These are phyloP conservation scores for Hirsutella thompsonii DNA, from an alignment of 2,329 filamentous ascomycete species.

Conservation along the genomic window DNA sequence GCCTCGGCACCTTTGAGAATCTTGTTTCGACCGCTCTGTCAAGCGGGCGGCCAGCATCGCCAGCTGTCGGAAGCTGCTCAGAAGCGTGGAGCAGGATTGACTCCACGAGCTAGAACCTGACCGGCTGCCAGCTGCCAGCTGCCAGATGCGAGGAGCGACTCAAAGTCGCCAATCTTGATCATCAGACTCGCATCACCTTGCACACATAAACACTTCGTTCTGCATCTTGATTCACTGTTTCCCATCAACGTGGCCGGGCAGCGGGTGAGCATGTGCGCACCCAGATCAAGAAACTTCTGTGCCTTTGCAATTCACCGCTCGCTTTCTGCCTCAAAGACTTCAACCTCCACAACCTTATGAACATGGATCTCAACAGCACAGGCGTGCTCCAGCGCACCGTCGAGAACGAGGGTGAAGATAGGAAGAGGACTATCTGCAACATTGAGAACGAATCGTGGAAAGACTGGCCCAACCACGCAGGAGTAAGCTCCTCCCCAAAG, in stretches of 20 bases:
- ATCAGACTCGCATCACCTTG: neutral
- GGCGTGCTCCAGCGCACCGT: constrained; percentile 9
- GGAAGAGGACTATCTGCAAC: constrained; percentile 11
- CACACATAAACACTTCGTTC: neutral
- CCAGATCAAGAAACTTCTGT: neutral
- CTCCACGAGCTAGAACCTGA: too few relatives aligned
- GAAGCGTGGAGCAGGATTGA: too few relatives aligned
- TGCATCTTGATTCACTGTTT: too few relatives aligned
- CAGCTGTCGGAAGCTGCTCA: neutral
- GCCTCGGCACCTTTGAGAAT: neutral
- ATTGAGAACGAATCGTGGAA: constrained; percentile 20
- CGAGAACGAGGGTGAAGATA: constrained; percentile 14
- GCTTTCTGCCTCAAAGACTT: neutral
- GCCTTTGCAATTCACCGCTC: neutral
- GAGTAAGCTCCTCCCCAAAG: constrained; percentile 18
- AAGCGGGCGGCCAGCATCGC: neutral
- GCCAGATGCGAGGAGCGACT: neutral
- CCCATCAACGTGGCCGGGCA: neutral
- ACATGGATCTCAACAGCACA: neutral
- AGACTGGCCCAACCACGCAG: constrained; percentile 35
- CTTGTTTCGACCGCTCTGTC: neutral
- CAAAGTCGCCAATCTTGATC: neutral
- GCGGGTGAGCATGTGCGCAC: neutral
- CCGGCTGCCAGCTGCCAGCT: too few relatives aligned
- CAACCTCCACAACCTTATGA: neutral